These are phyloP conservation scores for Naganishia albida DNA, from an alignment of 1,284 basidiomycete species.

Conservation along the genomic window DNA sequence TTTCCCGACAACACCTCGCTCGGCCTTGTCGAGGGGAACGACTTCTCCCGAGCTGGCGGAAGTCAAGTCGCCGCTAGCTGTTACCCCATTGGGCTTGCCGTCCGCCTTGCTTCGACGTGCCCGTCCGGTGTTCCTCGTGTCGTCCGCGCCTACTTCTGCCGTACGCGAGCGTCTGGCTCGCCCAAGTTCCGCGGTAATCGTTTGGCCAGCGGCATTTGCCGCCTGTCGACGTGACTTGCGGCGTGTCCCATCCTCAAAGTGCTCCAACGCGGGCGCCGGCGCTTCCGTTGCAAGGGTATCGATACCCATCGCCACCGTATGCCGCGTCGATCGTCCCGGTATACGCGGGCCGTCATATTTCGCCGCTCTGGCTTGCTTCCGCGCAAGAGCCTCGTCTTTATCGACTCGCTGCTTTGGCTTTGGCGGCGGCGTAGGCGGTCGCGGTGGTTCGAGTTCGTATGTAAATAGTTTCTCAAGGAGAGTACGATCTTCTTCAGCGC, in stretches of 20 bases:
- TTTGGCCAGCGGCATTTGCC: neutral
- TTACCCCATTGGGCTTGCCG: neutral
- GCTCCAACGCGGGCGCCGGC: neutral
- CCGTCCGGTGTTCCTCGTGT: neutral
- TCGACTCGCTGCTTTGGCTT: constrained; percentile 52
- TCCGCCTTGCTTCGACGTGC: neutral
- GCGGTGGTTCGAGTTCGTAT: constrained; percentile 65
- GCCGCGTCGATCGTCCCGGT: constrained; percentile 14
- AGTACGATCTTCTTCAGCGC: constrained; percentile 53
- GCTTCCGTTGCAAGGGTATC: neutral
- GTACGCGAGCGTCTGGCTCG: neutral
- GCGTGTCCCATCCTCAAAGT: neutral
- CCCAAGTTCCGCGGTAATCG: too few relatives aligned
- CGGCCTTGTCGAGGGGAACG: constrained; percentile 19
- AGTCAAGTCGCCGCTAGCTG: neutral
- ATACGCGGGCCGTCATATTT: constrained; percentile 6
- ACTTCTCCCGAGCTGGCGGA: constrained; percentile 1
- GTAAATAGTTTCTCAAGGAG: constrained; percentile 68
- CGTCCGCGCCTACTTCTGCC: neutral
- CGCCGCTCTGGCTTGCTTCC: constrained; percentile 37
- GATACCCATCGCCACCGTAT: constrained; percentile 26
- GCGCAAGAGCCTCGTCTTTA: constrained; percentile 35
- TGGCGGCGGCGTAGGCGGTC: constrained; percentile 58
- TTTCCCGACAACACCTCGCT: constrained; percentile 47
- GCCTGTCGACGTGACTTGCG: neutral